Percentiles rank a stretch among this genome's conserved stretches.
phyloP scores from a whole-genome alignment of 2,329 filamentous ascomycete species.

The Neophaeococcomyces mojaviensis region DNA sequence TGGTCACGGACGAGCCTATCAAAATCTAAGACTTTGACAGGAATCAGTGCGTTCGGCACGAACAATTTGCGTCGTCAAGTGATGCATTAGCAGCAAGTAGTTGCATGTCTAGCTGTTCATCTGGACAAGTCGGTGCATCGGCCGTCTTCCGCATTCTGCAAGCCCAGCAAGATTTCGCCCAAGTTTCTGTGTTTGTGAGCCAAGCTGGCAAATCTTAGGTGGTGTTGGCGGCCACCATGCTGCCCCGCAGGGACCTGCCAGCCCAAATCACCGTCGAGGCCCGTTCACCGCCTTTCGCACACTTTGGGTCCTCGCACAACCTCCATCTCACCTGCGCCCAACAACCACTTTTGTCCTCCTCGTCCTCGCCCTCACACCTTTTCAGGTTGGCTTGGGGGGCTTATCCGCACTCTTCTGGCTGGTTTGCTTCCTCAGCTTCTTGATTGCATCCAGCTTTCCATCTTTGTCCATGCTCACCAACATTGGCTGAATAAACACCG shows the following conservation, averaged over 20 bases:
- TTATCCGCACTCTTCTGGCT: slow-evolving; percentile 22
- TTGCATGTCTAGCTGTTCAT: not conserved
- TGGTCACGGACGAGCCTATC: too few species aligned
- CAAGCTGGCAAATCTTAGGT: not conserved
- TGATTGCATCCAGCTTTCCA: slow-evolving; percentile 16
- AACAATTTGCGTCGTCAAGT: not conserved
- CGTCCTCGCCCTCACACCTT: slow-evolving; percentile 23
- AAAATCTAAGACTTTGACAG: not conserved
- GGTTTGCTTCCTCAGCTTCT: slow-evolving; percentile 13
- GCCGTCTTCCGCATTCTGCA: not conserved
- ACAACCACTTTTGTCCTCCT: not conserved
- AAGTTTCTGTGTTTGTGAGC: not conserved
- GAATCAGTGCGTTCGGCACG: not conserved
- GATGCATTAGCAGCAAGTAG: slow-evolving; percentile 2
- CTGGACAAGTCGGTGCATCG: slow-evolving; percentile 6
- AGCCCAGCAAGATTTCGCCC: slow-evolving; percentile 1
- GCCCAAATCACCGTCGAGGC: slow-evolving; percentile 1
- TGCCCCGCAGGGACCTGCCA: not conserved
- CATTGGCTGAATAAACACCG: slow-evolving; percentile 9
- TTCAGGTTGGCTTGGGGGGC: slow-evolving; percentile 26
- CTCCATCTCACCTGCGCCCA: slow-evolving; percentile 6
- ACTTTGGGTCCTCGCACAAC: not conserved
- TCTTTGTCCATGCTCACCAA: slow-evolving; percentile 7
- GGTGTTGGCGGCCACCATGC: too few species aligned
- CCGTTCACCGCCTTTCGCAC: slow-evolving; percentile 9